Conservation (phyloP, 192 early-diverging fungal genomes). For the Ambispora gerdemannii region DNA sequence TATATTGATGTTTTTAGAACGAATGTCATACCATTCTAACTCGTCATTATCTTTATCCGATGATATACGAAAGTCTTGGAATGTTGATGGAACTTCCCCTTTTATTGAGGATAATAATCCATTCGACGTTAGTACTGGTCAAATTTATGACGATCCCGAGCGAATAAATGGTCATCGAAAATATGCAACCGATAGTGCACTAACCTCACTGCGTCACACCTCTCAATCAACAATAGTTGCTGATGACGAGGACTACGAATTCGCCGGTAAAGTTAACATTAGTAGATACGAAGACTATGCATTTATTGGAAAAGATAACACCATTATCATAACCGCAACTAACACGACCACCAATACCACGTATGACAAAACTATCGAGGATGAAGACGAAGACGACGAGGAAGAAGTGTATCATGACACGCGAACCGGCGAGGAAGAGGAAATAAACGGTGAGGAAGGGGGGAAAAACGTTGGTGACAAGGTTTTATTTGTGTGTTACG, state of each 20-base stretch:
- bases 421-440: constrained; percentile 10
- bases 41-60: neutral
- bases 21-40: neutral
- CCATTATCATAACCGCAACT: too few species aligned
- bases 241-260: constrained; percentile 24
- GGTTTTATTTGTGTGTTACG: constrained; percentile 38
- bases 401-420: constrained; percentile 30
- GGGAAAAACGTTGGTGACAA: constrained; percentile 37
- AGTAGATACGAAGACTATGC: too few species aligned
- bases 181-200: constrained; percentile 19
- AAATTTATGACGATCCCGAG: neutral
- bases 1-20: neutral
- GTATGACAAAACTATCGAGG: too few species aligned
- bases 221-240: constrained; percentile 10
- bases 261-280: neutral
- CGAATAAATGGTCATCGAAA: constrained; percentile 4
- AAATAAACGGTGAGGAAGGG: constrained; percentile 36
- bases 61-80: neutral
- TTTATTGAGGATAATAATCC: neutral
- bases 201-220: constrained; percentile 12
- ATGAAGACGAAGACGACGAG: constrained; percentile 3
- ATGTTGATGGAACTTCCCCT: neutral
- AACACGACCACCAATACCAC: too few species aligned
- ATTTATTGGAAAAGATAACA: too few species aligned
- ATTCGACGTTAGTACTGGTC: neutral